Evolutionary conservation across 148 eudicot species (phyloP), one percentile per base, ranked within the genome.

Genomic region (Hydrangea macrophylla): DNA sequence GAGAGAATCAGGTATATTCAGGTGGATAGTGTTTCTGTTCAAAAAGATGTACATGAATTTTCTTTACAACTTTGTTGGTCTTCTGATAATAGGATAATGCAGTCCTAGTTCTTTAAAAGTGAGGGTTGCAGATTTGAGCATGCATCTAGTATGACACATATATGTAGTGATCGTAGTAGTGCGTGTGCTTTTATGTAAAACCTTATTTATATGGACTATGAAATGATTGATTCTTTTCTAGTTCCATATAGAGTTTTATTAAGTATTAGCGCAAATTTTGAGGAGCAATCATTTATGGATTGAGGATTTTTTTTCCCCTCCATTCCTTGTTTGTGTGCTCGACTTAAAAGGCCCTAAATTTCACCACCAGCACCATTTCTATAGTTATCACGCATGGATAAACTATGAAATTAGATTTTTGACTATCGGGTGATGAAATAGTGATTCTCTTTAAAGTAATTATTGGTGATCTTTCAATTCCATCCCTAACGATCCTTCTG

Each of bases 1-100:
- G 77, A 85, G 42, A 85, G 99, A 79, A 87, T 91, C 77, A 90
- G 99, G 99, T 94, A 73, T 4, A 35, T 6, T 60, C 60, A 30
- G 60, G n/a, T 0, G 50, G 27, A 20, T 15, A 11, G 24, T 23
- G 6, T 58, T 3, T 18, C 40, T 31, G 1, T 35, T 10, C 3
- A 42, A 42, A 9, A 8, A 11, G 57, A 13, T 44, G 3, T 40
- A 42, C 56, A 33, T 22, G 35, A 55, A 72, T 54, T 3, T 62
- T 48, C 55, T 59, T 60, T 31, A 42, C 56, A 27, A 24, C 36
- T 56, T 10, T 27, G 35, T 58, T 48, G 27, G 39, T 45, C 9
- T 63, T 7, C 31, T 5, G 18, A 50, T 6, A 33, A 31, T 27
- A 9, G 25, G 31, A 9, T 23, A 54, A 54, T 17, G 17, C 23